Conservation (phyloP, 192 early-diverging fungal species). For the Coemansia sp. region DNA sequence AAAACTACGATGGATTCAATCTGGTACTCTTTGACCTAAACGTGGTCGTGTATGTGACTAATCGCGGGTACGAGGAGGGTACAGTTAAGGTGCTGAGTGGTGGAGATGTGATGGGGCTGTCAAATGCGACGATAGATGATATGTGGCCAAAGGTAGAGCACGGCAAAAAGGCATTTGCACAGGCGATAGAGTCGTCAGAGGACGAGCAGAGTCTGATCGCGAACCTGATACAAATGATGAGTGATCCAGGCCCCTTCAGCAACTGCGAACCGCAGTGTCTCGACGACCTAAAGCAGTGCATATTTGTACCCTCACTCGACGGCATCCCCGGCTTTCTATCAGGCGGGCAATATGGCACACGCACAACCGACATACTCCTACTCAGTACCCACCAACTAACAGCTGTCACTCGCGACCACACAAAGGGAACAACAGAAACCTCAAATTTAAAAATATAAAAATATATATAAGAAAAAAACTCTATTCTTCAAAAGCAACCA, state of each 20-base stretch:
- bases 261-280: conserved; percentile 10
- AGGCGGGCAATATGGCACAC: conserved; percentile 29
- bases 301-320: conserved; percentile 38
- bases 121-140: conserved; percentile 38
- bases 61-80: conserved; percentile 15
- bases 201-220: conserved; percentile 17
- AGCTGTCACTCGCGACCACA: conserved; percentile 24
- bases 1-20: conserved; percentile 51
- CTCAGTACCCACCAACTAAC: conserved; percentile 25
- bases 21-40: conserved; percentile 39
- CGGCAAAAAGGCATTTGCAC: conserved; percentile 13
- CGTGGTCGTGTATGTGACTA: conserved; percentile 34
- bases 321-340: not conserved
- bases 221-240: conserved; percentile 23
- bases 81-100: not conserved
- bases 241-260: conserved; percentile 14
- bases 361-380: conserved; percentile 42
- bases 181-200: not conserved
- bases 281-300: conserved; percentile 31
- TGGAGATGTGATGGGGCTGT: conserved; percentile 24
- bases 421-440: not conserved
- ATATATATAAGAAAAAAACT: not conserved
- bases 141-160: conserved; percentile 43
- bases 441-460: not conserved
- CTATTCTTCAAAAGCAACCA: conserved; percentile 74